Base-by-base conservation (phyloP, 2,329 filamentous ascomycete genomes). In the Ceratocystis variospora region DNA sequence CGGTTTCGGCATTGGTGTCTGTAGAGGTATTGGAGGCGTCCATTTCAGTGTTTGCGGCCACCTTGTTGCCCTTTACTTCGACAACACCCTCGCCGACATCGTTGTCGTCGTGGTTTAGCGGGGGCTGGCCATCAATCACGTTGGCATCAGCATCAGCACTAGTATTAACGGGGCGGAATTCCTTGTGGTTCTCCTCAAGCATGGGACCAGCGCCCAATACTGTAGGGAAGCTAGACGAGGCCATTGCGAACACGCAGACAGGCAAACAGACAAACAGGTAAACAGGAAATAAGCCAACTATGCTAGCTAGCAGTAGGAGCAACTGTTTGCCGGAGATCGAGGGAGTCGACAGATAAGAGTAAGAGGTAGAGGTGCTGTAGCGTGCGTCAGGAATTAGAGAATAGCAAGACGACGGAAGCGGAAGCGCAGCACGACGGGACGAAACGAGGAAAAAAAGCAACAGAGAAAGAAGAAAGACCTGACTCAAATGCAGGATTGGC, bases 61-160 rank as follows among this genome's bases (percentile, higher is more conserved):
- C 68, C 57, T 73, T 70, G 4, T 15, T 41, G 61, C 41, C 66
- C 61, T 65, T 63, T 6, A 50, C 66, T 5, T 37, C 57, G 53
- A 53, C 48, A 7, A 37, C 59, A 19, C 17, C 46, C 5, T 48
- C 17, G 28, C 46, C 17, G 44, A 15, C 19, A 25, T 25, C 46
- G 53, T 50, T 22, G 67, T 68, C 50, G 69, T 67, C 15, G 69
- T 50, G 48, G 48, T 8, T n/a, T 41, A 41, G 37, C 48, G n/a
- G n/a, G 48, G 19, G 48, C 48, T 50, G 48, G 53, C 22, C 25
- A 17, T 57, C 53, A 17, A 57, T 25, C 53, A 17, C 22, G 5
- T 28, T 28, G 6, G 10, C 5, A 17, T 28, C 53, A 31, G 53
- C 15, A 28, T 55, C 22, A 28, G 53, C 53, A 6, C 22, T n/a